phyloP scores from a whole-genome alignment of 768 basidiomycete species.

The Leccinellum rugosiceps region DNA sequence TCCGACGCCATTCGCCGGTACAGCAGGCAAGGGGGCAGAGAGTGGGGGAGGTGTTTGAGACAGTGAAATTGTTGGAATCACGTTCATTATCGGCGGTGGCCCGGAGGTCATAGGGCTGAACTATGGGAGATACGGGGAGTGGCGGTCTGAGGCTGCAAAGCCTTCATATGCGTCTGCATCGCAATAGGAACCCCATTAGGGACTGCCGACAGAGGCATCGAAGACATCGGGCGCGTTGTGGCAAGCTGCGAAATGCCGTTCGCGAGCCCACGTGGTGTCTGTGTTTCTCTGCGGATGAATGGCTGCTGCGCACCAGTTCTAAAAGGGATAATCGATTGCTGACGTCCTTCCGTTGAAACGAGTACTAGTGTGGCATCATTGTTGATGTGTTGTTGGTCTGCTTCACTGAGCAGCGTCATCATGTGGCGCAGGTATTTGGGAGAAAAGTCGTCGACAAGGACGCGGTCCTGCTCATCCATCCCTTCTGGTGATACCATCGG shows the following conservation, averaged over 20 bases:
- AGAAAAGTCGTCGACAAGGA: conserved; percentile 70
- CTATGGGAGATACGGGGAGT: conserved; percentile 57
- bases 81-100: conserved; percentile 34
- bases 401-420: conserved; percentile 55
- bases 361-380: conserved; percentile 51
- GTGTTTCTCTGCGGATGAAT: conserved; percentile 25
- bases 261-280: conserved; percentile 18
- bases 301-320: conserved; percentile 32
- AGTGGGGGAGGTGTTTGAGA: conserved; percentile 37
- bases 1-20: conserved; percentile 34
- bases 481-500: conserved; percentile 56
- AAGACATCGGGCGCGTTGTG: conserved; percentile 19
- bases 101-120: conserved; percentile 33
- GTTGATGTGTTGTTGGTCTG: conserved; percentile 47
- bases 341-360: conserved; percentile 46
- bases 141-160: conserved; percentile 50
- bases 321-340: conserved; percentile 49
- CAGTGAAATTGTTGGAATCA: conserved; percentile 21
- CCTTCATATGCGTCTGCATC: conserved; percentile 58
- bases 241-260: conserved; percentile 28
- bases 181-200: conserved; percentile 54
- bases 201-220: conserved; percentile 24
- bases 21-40: conserved; percentile 22
- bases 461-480: conserved; percentile 63
- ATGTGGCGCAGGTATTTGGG: conserved; percentile 53